phyloP scores from a whole-genome alignment of 108 stramenopile genomes.

The Nitzschia palea region DNA sequence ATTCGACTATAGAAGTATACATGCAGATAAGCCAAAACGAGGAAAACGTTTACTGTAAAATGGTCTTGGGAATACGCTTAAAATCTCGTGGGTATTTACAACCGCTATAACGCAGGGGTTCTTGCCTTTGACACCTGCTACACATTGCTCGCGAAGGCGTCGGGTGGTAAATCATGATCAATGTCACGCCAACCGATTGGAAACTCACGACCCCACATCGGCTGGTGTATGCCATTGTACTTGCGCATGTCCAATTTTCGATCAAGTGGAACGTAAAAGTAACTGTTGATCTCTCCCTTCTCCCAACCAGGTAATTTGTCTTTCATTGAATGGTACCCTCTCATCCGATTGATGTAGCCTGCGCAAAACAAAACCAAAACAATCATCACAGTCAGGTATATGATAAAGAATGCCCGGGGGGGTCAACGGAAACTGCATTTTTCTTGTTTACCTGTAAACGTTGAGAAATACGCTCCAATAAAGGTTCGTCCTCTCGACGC shows the following conservation, averaged over 20 bases:
- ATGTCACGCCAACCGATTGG: slow-evolving; percentile 78
- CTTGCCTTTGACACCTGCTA: too few relatives aligned
- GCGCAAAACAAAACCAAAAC: slow-evolving; percentile 18
- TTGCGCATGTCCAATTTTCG: slow-evolving; percentile 47
- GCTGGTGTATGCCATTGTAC: slow-evolving; percentile 37
- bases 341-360: slow-evolving; percentile 78
- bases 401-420: too few relatives aligned
- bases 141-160: not conserved
- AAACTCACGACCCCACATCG: slow-evolving; percentile 39
- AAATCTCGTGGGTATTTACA: too few relatives aligned
- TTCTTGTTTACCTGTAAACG: slow-evolving; percentile 60
- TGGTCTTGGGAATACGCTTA: too few relatives aligned
- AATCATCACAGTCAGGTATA: not conserved
- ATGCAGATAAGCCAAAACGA: too few relatives aligned
- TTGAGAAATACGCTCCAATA: slow-evolving; percentile 76
- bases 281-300: slow-evolving; percentile 52
- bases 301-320: slow-evolving; percentile 58
- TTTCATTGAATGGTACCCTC: slow-evolving; percentile 76
- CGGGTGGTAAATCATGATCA: slow-evolving; percentile 61
- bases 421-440: too few relatives aligned
- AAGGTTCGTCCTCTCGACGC: slow-evolving; percentile 76
- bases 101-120: too few relatives aligned
- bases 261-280: slow-evolving; percentile 56
- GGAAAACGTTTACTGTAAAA: too few relatives aligned
- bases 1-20: too few relatives aligned